These are phyloP conservation scores for Xylariaceae sp. DNA, from an alignment of 2,329 filamentous ascomycete genomes.

Conservation along the genomic window DNA sequence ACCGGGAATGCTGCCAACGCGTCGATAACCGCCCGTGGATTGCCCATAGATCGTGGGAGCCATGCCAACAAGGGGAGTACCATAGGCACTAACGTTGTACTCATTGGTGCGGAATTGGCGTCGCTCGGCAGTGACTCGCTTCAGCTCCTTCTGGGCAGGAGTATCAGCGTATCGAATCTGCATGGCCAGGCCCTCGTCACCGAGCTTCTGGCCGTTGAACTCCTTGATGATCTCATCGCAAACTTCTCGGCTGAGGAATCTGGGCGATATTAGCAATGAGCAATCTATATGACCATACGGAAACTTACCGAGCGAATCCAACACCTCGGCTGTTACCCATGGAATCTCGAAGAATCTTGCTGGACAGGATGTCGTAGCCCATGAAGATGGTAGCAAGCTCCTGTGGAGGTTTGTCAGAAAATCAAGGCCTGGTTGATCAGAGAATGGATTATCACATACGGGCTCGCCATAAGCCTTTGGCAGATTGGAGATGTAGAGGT, in stretches of 20 bases:
- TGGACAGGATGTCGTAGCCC: constrained; percentile 80
- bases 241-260: constrained; percentile 83
- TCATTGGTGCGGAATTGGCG: constrained; percentile 95
- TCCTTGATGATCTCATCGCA: constrained; percentile 85
- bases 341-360: constrained; percentile 89
- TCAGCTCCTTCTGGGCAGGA: constrained; percentile 91
- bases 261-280: constrained; percentile 31
- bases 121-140: constrained; percentile 91
- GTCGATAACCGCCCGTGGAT: no score
- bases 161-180: constrained; percentile 98
- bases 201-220: constrained; percentile 76
- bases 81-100: constrained; percentile 75
- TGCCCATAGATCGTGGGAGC: constrained; percentile 42
- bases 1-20: not conserved
- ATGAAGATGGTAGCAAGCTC: constrained; percentile 75
- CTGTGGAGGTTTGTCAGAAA: constrained; percentile 32
- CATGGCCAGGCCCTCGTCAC: constrained; percentile 75
- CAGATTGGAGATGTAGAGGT: constrained; percentile 96
- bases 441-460: constrained; percentile 44
- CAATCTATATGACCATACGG: no score
- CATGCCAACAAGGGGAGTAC: constrained; percentile 56
- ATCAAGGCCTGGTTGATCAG: constrained; percentile 10
- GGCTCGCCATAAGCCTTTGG: constrained; percentile 89
- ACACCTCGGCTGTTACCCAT: constrained; percentile 94
- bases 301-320: constrained; percentile 83